A percentile compares a stretch with the other conserved stretches of the same genome.
Conservation (phyloP, 345 rosid genomes). For the Eucalyptus brandiana region DNA sequence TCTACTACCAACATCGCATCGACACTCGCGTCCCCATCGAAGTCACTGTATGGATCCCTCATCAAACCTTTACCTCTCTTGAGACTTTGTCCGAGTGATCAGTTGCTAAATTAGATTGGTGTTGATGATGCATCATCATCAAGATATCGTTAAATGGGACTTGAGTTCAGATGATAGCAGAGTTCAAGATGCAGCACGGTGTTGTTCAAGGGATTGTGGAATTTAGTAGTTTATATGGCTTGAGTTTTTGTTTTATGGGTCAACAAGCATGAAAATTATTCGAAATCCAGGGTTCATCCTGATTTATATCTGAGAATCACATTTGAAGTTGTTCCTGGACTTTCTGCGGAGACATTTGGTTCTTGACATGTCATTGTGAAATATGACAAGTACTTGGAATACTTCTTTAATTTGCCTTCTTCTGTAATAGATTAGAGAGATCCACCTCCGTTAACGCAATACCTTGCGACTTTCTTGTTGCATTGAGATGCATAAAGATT, state of each 20-base stretch:
- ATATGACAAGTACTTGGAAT: neutral
- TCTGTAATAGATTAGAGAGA: neutral
- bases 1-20: constrained; percentile 52
- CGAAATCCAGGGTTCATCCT: neutral
- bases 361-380: neutral
- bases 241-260: neutral
- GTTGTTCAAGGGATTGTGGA: neutral
- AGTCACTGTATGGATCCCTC: constrained; percentile 25
- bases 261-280: neutral
- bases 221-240: neutral
- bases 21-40: constrained; percentile 49
- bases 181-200: neutral
- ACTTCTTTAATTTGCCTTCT: neutral
- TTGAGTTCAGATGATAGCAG: neutral
- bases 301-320: neutral
- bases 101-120: neutral
- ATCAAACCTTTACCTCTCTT: neutral
- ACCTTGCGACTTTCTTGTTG: neutral
- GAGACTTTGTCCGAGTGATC: neutral
- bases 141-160: neutral
- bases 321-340: neutral
- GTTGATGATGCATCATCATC: neutral
- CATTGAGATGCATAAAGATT: neutral
- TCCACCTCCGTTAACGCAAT: neutral
- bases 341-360: neutral